Evolutionary conservation across 176 grass and related monocot genomes (phyloP).

Genomic region (Themeda triandra): DNA sequence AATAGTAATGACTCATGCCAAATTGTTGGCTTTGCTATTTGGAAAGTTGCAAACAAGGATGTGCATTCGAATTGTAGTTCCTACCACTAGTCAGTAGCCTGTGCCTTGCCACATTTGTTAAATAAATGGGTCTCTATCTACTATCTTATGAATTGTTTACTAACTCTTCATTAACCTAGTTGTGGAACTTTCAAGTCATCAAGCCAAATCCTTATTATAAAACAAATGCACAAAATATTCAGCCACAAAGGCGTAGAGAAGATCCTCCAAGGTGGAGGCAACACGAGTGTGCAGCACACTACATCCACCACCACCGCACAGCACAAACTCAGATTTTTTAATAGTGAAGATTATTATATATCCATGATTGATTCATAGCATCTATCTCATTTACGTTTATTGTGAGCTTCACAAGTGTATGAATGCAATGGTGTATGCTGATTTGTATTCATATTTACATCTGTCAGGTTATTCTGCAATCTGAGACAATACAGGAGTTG

Average conservation of each 20-base stretch:
- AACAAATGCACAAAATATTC: neutral
- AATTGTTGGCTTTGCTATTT: neutral
- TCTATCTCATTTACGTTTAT: neutral
- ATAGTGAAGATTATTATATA: neutral
- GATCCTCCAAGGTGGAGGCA: neutral
- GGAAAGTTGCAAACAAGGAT: neutral
- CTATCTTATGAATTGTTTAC: neutral
- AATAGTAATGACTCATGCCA: neutral
- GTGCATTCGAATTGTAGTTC: neutral
- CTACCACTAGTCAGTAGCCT: neutral
- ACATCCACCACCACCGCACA: neutral
- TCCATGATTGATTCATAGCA: neutral
- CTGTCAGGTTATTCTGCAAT: slow-evolving; percentile 85
- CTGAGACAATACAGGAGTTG: slow-evolving; percentile 95
- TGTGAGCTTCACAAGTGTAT: neutral
- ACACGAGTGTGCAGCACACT: neutral
- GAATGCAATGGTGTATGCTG: neutral
- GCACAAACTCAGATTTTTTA: neutral
- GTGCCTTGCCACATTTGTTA: neutral
- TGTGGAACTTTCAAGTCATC: neutral
- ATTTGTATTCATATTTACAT: neutral
- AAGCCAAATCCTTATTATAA: neutral
- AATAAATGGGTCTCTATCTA: neutral
- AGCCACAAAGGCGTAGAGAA: neutral
- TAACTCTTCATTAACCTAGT: neutral